Conservation (phyloP, 208 protist species). For the Trypanosoma scelopori region DNA sequence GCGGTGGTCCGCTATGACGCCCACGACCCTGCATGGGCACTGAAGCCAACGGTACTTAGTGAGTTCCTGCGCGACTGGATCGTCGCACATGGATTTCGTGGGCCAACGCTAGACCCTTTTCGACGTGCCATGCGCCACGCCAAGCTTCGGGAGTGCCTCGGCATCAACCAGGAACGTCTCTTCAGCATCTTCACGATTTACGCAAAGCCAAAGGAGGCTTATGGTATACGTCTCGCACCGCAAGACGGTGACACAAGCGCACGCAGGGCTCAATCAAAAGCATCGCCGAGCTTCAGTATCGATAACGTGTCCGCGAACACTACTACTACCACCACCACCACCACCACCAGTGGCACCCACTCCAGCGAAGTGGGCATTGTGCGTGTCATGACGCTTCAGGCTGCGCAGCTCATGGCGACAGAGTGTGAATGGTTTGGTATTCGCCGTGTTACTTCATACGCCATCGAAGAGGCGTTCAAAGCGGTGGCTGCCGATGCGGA, state of each 20-base stretch:
- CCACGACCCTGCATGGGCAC: constrained; percentile 30
- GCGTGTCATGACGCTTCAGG: constrained; percentile 44
- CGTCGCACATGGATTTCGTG: constrained; percentile 46
- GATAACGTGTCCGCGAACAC: neutral
- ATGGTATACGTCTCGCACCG: constrained; percentile 33
- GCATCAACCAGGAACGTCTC: constrained; percentile 41
- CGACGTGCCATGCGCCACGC: constrained; percentile 24
- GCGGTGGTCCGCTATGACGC: constrained; percentile 32
- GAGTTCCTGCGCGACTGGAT: constrained; percentile 50
- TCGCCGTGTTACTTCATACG: constrained; percentile 22
- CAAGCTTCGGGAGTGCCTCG: constrained; percentile 24
- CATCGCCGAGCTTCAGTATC: neutral
- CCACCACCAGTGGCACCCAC: neutral
- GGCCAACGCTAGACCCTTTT: constrained; percentile 29
- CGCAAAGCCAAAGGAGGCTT: constrained; percentile 51
- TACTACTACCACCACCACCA: neutral
- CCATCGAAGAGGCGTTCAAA: constrained; percentile 44
- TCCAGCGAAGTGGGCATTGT: constrained; percentile 64
- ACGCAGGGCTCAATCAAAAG: neutral
- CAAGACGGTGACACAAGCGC: neutral
- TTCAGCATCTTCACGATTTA: constrained; percentile 48
- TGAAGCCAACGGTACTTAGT: constrained; percentile 42
- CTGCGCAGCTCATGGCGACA: constrained; percentile 43
- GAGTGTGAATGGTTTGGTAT: constrained; percentile 49
- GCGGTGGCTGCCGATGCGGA: constrained; percentile 37